Conservation (phyloP, 2,329 filamentous ascomycete genomes). For the Eutypa lata region DNA sequence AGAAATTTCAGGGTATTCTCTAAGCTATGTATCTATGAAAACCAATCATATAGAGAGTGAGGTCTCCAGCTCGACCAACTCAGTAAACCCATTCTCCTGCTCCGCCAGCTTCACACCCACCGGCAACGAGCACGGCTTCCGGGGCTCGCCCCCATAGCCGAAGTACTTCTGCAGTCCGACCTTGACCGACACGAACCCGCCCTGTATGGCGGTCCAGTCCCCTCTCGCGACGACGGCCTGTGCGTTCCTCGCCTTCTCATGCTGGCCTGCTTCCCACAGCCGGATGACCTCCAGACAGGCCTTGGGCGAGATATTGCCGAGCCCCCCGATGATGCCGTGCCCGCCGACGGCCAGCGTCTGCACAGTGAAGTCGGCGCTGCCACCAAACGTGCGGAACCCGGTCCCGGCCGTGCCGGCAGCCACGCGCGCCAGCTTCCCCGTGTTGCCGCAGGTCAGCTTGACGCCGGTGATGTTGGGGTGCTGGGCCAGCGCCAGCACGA, state of each 20-base stretch:
- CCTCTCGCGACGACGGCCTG: slow-evolving; percentile 63
- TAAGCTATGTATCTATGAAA: too few species aligned
- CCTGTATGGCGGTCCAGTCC: slow-evolving; percentile 68
- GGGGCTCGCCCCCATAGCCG: slow-evolving; percentile 61
- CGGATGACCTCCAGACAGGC: slow-evolving; percentile 60
- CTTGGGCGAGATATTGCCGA: slow-evolving; percentile 67
- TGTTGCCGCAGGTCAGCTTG: slow-evolving; percentile 54
- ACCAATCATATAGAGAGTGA: neutral
- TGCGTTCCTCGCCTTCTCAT: slow-evolving; percentile 57
- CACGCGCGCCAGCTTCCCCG: slow-evolving; percentile 44
- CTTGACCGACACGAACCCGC: slow-evolving; percentile 68
- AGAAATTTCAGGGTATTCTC: too few species aligned
- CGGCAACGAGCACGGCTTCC: slow-evolving; percentile 44
- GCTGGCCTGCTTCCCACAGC: slow-evolving; percentile 57
- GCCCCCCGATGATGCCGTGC: slow-evolving; percentile 61
- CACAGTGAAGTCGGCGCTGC: slow-evolving; percentile 62
- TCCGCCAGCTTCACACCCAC: slow-evolving; percentile 20
- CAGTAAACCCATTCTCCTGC: slow-evolving; percentile 26
- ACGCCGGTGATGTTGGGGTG: slow-evolving; percentile 49
- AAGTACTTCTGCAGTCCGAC: slow-evolving; percentile 59
- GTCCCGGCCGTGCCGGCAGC: slow-evolving; percentile 35
- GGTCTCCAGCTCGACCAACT: slow-evolving; percentile 25
- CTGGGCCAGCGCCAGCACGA: slow-evolving; percentile 49
- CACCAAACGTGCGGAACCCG: slow-evolving; percentile 62
- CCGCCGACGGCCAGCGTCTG: slow-evolving; percentile 61